These are phyloP conservation scores for Tothia fuscella DNA, from an alignment of 2,329 filamentous ascomycete genomes.

Conservation along the genomic window DNA sequence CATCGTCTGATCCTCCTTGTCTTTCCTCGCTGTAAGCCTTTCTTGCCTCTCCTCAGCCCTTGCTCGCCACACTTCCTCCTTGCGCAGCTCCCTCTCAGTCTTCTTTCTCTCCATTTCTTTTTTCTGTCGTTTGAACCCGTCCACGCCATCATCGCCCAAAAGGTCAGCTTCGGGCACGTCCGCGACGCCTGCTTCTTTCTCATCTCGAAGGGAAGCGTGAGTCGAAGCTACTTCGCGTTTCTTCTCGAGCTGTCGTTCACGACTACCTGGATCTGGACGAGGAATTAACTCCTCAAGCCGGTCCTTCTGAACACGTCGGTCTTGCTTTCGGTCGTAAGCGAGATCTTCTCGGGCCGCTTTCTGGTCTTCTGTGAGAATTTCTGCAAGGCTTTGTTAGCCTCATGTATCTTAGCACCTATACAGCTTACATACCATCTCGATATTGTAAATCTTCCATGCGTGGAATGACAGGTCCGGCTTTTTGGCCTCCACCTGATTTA, in stretches of 20 bases:
- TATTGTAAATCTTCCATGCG: conserved; percentile 61
- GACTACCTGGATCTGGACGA: conserved; percentile 69
- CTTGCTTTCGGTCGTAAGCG: conserved; percentile 48
- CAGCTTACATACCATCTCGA: conserved; percentile 31
- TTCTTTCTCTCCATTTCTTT: conserved; percentile 59
- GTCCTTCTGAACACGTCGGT: conserved; percentile 56
- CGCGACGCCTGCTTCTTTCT: conserved; percentile 48
- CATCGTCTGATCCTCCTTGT: conserved; percentile 77
- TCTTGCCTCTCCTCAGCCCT: conserved; percentile 71
- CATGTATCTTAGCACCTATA: not conserved
- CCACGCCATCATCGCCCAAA: conserved; percentile 60
- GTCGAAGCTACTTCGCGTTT: conserved; percentile 58
- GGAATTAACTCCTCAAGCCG: conserved; percentile 70
- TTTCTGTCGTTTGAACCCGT: conserved; percentile 54
- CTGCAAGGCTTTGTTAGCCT: conserved; percentile 14
- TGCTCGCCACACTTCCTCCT: conserved; percentile 69
- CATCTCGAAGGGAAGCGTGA: conserved; percentile 59
- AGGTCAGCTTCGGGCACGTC: conserved; percentile 64
- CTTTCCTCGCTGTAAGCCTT: conserved; percentile 53
- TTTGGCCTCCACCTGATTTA: conserved; percentile 13
- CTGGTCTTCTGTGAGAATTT: conserved; percentile 40
- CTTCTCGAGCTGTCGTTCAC: conserved; percentile 81
- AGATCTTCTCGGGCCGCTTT: conserved; percentile 38
- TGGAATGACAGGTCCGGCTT: conserved; percentile 51
- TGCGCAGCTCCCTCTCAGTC: conserved; percentile 68